A percentile compares a stretch with the other conserved stretches of the same genome.
Evolutionary conservation across 805 yeast species (phyloP).

Genomic region (Cyberlindnera subsufficiens): DNA sequence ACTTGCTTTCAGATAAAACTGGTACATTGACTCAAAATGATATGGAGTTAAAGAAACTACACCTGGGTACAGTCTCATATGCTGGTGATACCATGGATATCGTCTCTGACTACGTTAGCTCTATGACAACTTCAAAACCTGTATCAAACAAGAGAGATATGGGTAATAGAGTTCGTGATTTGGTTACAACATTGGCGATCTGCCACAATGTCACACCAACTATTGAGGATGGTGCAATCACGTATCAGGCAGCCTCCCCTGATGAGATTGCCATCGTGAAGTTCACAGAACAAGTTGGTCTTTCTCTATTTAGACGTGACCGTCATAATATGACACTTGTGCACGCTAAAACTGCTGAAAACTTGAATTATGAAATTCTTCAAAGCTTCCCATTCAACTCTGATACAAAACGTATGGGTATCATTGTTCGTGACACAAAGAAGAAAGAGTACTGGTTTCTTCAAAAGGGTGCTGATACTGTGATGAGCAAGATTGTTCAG

Average conservation of each 20-base stretch:
- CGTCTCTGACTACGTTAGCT: constrained; percentile 61
- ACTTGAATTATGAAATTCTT: constrained; percentile 57
- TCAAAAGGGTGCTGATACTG: constrained; percentile 95
- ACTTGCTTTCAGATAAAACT: constrained; percentile 87
- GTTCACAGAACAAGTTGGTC: constrained; percentile 82
- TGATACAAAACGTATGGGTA: constrained; percentile 95
- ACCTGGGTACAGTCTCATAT: constrained; percentile 87
- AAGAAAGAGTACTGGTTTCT: constrained; percentile 77
- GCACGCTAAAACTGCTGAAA: constrained; percentile 52
- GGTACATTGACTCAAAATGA: constrained; percentile 98
- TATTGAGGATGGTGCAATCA: constrained; percentile 63
- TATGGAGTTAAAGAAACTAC: constrained; percentile 92
- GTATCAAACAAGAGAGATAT: constrained; percentile 55
- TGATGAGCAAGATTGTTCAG: constrained; percentile 79
- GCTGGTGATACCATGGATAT: constrained; percentile 91
- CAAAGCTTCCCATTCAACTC: constrained; percentile 93
- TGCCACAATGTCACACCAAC: constrained; percentile 98
- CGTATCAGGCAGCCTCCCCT: constrained; percentile 97
- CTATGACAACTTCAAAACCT: constrained; percentile 20
- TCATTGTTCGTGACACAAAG: constrained; percentile 59
- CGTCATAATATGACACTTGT: constrained; percentile 64
- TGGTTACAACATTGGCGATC: constrained; percentile 78
- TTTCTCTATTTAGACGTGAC: constrained; percentile 76
- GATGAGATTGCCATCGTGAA: constrained; percentile 97
- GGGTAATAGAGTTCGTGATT: constrained; percentile 69